Conservation (phyloP, 768 basidiomycete species). For the Strobilomyces confusus region DNA sequence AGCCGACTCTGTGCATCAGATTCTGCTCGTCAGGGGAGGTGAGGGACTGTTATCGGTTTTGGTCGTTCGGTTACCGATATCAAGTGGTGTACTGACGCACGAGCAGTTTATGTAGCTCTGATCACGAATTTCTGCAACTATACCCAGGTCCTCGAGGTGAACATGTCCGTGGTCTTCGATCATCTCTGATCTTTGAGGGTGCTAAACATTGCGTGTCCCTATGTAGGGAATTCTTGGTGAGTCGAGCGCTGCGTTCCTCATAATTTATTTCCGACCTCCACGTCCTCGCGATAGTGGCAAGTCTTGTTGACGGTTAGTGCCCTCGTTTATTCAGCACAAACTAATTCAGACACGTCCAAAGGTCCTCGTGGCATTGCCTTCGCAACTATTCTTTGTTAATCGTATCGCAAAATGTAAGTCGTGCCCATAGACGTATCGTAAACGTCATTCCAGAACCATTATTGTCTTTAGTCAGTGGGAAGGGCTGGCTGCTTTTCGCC, state of each 20-base stretch:
- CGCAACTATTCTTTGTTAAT: constrained; percentile 17
- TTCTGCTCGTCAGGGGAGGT: constrained; percentile 19
- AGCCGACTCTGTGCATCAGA: constrained; percentile 11
- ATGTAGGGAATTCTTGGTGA: constrained; percentile 15
- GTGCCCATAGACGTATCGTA: neutral
- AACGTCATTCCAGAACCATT: neutral
- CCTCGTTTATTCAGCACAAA: neutral
- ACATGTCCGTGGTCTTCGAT: constrained; percentile 6
- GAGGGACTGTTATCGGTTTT: neutral
- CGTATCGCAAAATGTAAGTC: constrained; percentile 19
- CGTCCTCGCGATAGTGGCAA: constrained; percentile 17
- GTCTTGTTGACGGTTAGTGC: constrained; percentile 16
- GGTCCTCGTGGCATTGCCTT: constrained; percentile 15
- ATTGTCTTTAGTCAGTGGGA: constrained; percentile 11
- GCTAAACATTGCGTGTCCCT: neutral
- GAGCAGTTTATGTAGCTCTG: constrained; percentile 11
- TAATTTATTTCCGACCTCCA: too few relatives aligned
- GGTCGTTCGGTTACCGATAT: constrained; percentile 1
- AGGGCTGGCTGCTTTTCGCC: constrained; percentile 9
- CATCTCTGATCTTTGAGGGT: neutral
- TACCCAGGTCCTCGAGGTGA: constrained; percentile 3
- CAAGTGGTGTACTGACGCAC: neutral
- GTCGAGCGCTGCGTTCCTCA: too few relatives aligned
- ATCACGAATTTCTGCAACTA: constrained; percentile 15
- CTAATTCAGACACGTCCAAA: neutral